These are phyloP conservation scores for Petunia axillaris DNA, from an alignment of 257 asterid genomes.

Conservation along the genomic window DNA sequence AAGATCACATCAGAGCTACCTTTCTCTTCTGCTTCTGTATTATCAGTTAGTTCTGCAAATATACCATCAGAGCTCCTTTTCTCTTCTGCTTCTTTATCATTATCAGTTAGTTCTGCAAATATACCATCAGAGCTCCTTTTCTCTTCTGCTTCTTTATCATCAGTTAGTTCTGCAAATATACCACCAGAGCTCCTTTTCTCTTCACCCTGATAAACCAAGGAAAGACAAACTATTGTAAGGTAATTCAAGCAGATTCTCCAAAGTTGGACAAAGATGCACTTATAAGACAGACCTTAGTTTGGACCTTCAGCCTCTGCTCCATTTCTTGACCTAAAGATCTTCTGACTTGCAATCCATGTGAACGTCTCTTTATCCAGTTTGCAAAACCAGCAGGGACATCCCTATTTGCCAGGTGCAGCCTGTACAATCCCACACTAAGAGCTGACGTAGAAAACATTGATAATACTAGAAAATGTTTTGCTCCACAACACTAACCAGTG, in stretches of 20 bases:
- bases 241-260: constrained; percentile 18
- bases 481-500: constrained; percentile 65
- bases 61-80: too few species aligned
- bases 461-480: constrained; percentile 27
- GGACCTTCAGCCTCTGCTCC: constrained; percentile 48
- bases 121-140: constrained; percentile 40
- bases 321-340: constrained; percentile 65
- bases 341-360: constrained; percentile 46
- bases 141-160: constrained; percentile 40
- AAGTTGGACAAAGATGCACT: constrained; percentile 1
- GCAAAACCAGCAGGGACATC: constrained; percentile 66
- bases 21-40: not conserved
- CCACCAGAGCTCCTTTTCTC: constrained; percentile 43
- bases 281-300: constrained; percentile 49
- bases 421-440: constrained; percentile 33
- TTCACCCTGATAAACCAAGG: constrained; percentile 50
- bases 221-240: constrained; percentile 23
- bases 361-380: constrained; percentile 57
- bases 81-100: constrained; percentile 23
- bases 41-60: constrained; percentile 31
- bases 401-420: constrained; percentile 73
- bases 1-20: too few species aligned
- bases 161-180: constrained; percentile 41
- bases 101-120: constrained; percentile 44
- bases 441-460: constrained; percentile 25